Evolutionary conservation across 257 asterid genomes (phyloP), one percentile per base, ranked within the genome.

Genomic region (Solanum infundibuliforme): DNA sequence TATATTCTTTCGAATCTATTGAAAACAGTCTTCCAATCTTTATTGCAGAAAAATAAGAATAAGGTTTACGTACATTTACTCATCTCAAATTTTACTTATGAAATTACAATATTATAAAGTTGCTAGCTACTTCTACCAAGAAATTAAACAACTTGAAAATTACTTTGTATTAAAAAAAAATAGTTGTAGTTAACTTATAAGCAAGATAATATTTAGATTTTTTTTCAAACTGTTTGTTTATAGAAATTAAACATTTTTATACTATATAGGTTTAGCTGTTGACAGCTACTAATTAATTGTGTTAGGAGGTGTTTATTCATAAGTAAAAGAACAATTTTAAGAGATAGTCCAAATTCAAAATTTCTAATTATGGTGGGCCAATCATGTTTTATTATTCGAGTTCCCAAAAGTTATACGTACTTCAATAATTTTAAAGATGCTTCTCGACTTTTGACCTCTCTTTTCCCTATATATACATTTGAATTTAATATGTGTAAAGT

Each of bases 1-100:
- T 74, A 74, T n/a, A 5, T 65, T 65, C 27, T 58, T 58, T 58
- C 12, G 25, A 2, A 58, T 58, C 5, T 58, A 58, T 58, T 20
- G 0, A 58, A 58, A 58, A 20, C 4, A 23, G 3, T 4, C 5
- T 23, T 23, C 0, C 3, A 0, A 23, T 23, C 6, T 62, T 0
- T 62, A 62, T 62, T 1, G 25, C 2, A 20, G 0, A 55, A 23
- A 62, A 2, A 1, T 60, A 2, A 2, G 0, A 1, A 8, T 23
- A 60, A 60, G 0, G 0, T 5, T 1, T 23, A 9, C 2, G 31
- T 4, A 62, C 1, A 21, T 58, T 21, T 58, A 58, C 5, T 58
- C 12, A 7, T 58, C 8, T 62, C 71, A 62, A 0, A 23, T 4
- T 4, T 9, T 5, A 62, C 7, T 62, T 10, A 1, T 62, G 7